Conservation (phyloP, 148 eudicot genomes). For the Euryodendron excelsum region DNA sequence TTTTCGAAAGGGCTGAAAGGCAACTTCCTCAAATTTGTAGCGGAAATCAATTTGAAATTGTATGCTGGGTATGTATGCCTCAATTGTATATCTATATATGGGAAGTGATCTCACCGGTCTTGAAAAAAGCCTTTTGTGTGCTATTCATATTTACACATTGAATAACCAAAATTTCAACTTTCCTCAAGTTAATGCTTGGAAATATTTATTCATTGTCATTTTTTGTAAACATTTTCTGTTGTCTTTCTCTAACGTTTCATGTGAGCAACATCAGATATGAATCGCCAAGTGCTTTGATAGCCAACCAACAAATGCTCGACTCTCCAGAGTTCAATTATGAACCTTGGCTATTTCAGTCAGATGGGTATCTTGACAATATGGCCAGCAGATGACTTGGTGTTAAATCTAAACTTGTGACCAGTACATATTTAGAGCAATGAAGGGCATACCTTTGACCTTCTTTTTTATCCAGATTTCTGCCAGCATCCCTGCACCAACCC, state of each 20-base stretch:
- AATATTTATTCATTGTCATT: background rate
- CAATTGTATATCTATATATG: too few relatives aligned
- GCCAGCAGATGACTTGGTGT: background rate
- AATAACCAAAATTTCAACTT: background rate
- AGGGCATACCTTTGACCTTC: conserved; percentile 63
- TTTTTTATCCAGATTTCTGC: conserved; percentile 66
- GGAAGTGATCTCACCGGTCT: too few relatives aligned
- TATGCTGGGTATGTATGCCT: background rate
- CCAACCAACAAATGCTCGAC: background rate
- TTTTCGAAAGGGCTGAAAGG: background rate
- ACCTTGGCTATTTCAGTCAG: background rate
- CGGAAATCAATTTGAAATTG: background rate
- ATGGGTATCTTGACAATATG: background rate
- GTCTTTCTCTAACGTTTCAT: background rate
- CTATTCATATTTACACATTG: background rate
- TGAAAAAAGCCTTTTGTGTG: background rate
- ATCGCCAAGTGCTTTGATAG: background rate
- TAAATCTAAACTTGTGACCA: background rate
- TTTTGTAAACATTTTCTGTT: background rate
- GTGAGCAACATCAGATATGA: background rate
- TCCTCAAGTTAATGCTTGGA: background rate
- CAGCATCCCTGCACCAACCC: conserved; percentile 76
- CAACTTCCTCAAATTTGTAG: background rate
- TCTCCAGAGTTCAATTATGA: background rate
- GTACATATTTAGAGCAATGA: background rate